A percentile compares a stretch with the other conserved stretches of the same genome.
Conservation (phyloP, 768 basidiomycete genomes). For the Boletellus emodensis region DNA sequence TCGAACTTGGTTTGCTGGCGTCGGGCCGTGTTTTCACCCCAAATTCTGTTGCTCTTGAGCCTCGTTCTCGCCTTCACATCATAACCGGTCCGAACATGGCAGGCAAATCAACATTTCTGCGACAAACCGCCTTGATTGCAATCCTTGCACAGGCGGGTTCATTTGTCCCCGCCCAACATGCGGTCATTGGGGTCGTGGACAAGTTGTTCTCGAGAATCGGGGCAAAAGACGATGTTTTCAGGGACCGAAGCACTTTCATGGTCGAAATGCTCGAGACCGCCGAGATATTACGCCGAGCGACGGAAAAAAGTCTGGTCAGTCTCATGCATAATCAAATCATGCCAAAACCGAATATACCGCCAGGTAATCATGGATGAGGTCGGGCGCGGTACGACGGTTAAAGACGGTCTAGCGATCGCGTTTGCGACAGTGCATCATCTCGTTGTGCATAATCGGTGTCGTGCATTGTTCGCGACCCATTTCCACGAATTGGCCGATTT, state of each 20-base stretch:
- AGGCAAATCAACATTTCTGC: conserved; percentile 88
- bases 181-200: conserved; percentile 82
- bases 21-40: conserved; percentile 78
- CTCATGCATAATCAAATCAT: not conserved
- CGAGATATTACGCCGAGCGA: conserved; percentile 83
- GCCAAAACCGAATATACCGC: conserved; percentile 5
- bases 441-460: conserved; percentile 61
- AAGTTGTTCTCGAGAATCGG: conserved; percentile 92
- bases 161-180: conserved; percentile 86
- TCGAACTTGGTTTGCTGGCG: conserved; percentile 79
- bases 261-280: conserved; percentile 97
- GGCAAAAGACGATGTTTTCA: conserved; percentile 91
- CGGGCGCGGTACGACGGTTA: conserved; percentile 91
- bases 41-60: conserved; percentile 67
- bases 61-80: conserved; percentile 63
- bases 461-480: conserved; percentile 97
- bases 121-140: conserved; percentile 85
- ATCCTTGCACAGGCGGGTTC: conserved; percentile 91
- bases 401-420: conserved; percentile 90
- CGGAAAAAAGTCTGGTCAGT: conserved; percentile 74
- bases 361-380: conserved; percentile 99
- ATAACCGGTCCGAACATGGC: conserved; percentile 98
- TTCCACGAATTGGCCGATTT: conserved; percentile 92
- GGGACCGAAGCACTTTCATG: conserved; percentile 96
- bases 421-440: conserved; percentile 88